phyloP scores from a whole-genome alignment of 2,329 filamentous ascomycete genomes.

The Bipolaris bicolor region DNA sequence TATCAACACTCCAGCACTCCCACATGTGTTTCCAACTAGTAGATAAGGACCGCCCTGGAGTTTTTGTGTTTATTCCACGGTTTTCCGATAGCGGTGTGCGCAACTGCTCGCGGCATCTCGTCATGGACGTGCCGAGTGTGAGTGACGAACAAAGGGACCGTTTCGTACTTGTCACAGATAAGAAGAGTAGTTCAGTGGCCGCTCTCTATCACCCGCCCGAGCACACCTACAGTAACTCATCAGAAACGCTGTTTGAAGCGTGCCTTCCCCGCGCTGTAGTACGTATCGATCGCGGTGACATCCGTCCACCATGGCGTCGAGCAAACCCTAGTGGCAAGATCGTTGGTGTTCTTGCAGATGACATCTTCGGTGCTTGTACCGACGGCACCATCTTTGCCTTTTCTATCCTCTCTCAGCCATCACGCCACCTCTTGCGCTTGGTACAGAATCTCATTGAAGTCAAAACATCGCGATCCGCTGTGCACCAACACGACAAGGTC shows the following conservation, averaged over 20 bases:
- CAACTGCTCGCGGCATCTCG: conserved; percentile 34
- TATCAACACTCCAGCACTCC: conserved; percentile 62
- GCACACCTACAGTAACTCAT: conserved; percentile 29
- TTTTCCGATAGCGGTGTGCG: conserved; percentile 43
- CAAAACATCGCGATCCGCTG: conserved; percentile 23
- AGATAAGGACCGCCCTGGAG: conserved; percentile 38
- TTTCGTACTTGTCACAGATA: conserved; percentile 45
- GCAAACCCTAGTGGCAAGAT: conserved; percentile 17
- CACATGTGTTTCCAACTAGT: conserved; percentile 56
- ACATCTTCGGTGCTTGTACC: conserved; percentile 58
- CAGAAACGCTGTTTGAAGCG: conserved; percentile 51
- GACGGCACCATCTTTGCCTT: conserved; percentile 65
- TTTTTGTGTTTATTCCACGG: conserved; percentile 27
- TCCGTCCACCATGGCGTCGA: conserved; percentile 47
- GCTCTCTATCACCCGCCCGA: conserved; percentile 37
- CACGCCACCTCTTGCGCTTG: conserved; percentile 73
- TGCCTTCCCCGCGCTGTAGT: conserved; percentile 50
- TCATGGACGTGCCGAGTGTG: conserved; percentile 20
- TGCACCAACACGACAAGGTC: conserved; percentile 19
- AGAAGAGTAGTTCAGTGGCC: conserved; percentile 35
- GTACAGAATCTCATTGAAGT: conserved; percentile 67
- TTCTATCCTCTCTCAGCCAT: conserved; percentile 64
- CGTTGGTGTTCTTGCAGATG: conserved; percentile 51
- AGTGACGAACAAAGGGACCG: conserved; percentile 8
- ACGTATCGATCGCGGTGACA: conserved; percentile 59